Evolutionary conservation across 2,329 filamentous ascomycete species (phyloP), one percentile per base, ranked within the genome.

Genomic region (Paecilomyces variotii): DNA sequence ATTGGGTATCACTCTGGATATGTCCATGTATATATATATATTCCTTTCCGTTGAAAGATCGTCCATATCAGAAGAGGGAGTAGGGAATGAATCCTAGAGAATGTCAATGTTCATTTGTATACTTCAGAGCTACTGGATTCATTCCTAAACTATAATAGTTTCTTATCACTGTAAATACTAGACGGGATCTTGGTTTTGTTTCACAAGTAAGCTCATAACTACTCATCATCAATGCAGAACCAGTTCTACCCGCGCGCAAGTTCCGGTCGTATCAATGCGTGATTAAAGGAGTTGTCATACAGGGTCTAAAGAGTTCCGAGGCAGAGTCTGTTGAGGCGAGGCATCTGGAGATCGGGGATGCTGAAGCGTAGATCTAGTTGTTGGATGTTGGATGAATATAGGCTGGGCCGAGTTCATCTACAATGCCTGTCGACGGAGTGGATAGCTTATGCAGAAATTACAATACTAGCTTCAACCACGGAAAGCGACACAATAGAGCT

Each of bases 211-310:
- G 7, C 3, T 45, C 4, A 24, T 9, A 19, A 14, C 39, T 24
- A 14, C 39, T 24, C 5, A 34, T 12, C 4, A 34, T 34, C 14
- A 7, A 45, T 10, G n/a, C 39, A 19, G 14, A n/a, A 45, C n/a
- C 60, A 2, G 53, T 60, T 10, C 59, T 67, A 7, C 59, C 61
- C 9, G 56, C 64, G 25, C 56, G 60, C 50, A 66, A 63, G 5
- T 65, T 68, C 51, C 27, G 49, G 24, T 59, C 53, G 2, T 65
- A 67, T 45, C 57, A 59, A 19, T 65, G 59, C 50, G 50, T 63
- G 50, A 62, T 63, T 39, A 55, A 59, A 7, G 63, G 61, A 53
- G 54, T 53, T 6, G 64, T 59, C 14, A 35, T 57, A 14, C 56
- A 45, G 9, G 19, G 35, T 54, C 30, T 57, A 24, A 57, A 57